These are phyloP conservation scores for Climacium dendroides DNA, from an alignment of 225 moss, liverwort and hornwort species.

Conservation along the genomic window DNA sequence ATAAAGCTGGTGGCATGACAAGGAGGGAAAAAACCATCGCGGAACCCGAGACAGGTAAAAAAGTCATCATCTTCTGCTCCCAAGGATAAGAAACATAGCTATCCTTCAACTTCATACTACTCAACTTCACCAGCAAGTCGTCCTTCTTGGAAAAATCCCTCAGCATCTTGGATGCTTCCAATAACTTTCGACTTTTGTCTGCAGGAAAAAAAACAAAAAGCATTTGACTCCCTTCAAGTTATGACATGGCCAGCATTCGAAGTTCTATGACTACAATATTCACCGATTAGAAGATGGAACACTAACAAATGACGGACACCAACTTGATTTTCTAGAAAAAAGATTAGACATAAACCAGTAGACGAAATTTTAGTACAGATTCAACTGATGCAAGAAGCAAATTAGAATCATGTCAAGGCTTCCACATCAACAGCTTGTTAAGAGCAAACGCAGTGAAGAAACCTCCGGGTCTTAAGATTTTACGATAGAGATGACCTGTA, in stretches of 20 bases:
- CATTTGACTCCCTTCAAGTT: not conserved
- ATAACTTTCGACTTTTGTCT: constrained; percentile 46
- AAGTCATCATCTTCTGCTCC: constrained; percentile 49
- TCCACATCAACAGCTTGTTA: not conserved
- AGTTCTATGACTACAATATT: not conserved
- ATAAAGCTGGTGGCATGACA: constrained; percentile 45
- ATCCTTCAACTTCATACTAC: constrained; percentile 44
- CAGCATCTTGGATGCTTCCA: constrained; percentile 39
- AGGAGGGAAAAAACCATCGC: constrained; percentile 56
- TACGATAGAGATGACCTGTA: not conserved
- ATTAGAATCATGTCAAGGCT: not conserved
- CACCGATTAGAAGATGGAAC: not conserved
- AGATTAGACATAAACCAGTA: not conserved
- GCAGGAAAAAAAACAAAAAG: not conserved
- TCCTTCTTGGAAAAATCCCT: constrained; percentile 41
- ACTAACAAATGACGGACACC: not conserved
- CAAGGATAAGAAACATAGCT: constrained; percentile 52
- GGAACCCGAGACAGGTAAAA: constrained; percentile 46
- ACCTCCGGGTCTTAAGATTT: not conserved
- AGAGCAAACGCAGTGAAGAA: not conserved
- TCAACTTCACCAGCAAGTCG: constrained; percentile 33
- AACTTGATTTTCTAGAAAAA: not conserved
- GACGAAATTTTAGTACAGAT: not conserved
- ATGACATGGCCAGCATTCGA: not conserved
- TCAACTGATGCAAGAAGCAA: not conserved